These are phyloP conservation scores for Metschnikowia borealis DNA, from an alignment of 805 yeast species.

Conservation along the genomic window DNA sequence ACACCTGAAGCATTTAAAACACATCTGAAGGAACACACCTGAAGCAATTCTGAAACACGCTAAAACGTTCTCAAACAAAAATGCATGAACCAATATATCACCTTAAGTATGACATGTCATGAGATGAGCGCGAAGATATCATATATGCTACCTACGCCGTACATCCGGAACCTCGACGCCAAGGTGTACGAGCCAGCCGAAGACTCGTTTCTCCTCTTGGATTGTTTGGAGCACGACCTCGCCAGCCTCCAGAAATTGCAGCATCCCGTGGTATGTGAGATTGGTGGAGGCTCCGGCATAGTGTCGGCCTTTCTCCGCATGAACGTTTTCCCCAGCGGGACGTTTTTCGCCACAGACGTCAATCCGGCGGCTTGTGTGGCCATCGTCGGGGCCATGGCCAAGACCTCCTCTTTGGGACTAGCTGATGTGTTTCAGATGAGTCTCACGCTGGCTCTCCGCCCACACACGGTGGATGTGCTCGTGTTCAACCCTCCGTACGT, in stretches of 20 bases:
- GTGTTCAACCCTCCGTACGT: constrained; percentile 97
- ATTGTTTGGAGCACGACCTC: constrained; percentile 55
- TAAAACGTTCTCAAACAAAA: no score
- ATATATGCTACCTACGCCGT: constrained; percentile 78
- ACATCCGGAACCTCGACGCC: constrained; percentile 51
- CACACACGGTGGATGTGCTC: constrained; percentile 57
- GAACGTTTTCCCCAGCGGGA: constrained; percentile 47
- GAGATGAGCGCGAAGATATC: no score
- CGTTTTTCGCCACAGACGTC: constrained; percentile 70
- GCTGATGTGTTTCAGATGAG: constrained; percentile 47
- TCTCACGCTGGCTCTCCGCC: constrained; percentile 48
- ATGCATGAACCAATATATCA: no score
- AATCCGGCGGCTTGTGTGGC: constrained; percentile 72
- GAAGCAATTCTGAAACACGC: no score
- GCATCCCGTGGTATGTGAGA: constrained; percentile 64
- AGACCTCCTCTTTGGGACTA: constrained; percentile 10
- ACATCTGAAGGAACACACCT: no score
- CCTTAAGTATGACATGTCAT: no score
- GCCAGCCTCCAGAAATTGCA: constrained; percentile 35
- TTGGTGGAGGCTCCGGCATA: constrained; percentile 92
- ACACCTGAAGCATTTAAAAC: no score
- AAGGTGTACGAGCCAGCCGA: constrained; percentile 93
- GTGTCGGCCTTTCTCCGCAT: constrained; percentile 73
- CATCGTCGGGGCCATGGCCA: constrained; percentile 13
- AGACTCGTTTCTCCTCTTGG: constrained; percentile 82